Evolutionary conservation across 257 asterid species (phyloP), one percentile per base, ranked within the genome.

Genomic region (Solanum sitiens): DNA sequence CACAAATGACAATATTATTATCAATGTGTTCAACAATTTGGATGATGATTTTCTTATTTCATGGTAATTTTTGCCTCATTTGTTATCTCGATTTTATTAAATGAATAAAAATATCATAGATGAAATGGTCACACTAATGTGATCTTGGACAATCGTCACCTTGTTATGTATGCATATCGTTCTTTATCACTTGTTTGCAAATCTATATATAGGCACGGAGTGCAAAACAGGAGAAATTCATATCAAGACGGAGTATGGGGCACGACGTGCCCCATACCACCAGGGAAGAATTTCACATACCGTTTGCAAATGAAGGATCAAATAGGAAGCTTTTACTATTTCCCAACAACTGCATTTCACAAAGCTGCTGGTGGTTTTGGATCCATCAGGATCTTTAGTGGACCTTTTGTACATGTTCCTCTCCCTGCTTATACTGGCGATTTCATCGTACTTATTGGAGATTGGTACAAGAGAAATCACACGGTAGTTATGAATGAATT

Each of bases 401-500:
- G 95, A 63, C 95, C 96, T 44, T 20, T 61, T 7, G 90, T 94
- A 86, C 94, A 92, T 0, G 94, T 94, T 87, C 96, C 96, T 0
- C 90, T 94, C 39, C 89, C 84, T 18, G 91, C 91, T 7, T 95
- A 95, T 0, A 42, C 94, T 14, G 96, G 90, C 13, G 96, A 94
- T 86, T 91, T 35, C 80, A 87, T 90, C 20, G 84, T 89, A 85
- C 88, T 94, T 14, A 86, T 94, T 32, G 96, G 96, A 83, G 96
- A 94, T 90, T 94, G 96, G 96, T 94, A 93, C 94, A 94, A 89
- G 83, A n/a, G 87, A 42, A 93, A 94, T 89, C 96, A 94, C 92
- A 94, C 94, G 32, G 96, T 94, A 35, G n/a, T 21, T 35, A 2
- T 35, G 18, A 35, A 72, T 72, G 79, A 72, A 25, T 27, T 40